Percentiles rank a stretch among this genome's conserved stretches.
These are phyloP conservation scores for Rhodofomes roseus DNA, from an alignment of 1,284 basidiomycete genomes.

Conservation along the genomic window DNA sequence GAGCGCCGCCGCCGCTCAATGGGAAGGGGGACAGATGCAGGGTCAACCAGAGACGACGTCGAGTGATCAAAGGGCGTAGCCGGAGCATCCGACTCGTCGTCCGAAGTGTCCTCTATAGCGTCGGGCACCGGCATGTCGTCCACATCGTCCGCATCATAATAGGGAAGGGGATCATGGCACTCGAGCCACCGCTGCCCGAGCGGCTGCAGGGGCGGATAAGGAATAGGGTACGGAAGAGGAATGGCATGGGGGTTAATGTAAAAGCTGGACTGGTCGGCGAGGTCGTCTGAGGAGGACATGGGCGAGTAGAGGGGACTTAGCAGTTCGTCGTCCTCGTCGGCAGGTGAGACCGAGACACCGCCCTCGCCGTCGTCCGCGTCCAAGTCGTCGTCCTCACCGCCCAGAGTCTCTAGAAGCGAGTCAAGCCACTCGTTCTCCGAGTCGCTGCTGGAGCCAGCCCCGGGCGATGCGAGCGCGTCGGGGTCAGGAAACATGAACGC, in stretches of 20 bases:
- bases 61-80: slow-evolving; percentile 47
- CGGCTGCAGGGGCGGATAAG: slow-evolving; percentile 62
- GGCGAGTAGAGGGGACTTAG: slow-evolving; percentile 60
- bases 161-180: slow-evolving; percentile 57
- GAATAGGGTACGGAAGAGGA: slow-evolving; percentile 55
- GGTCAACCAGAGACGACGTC: slow-evolving; percentile 39
- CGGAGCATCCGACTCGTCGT: slow-evolving; percentile 73
- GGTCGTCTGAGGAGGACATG: slow-evolving; percentile 70
- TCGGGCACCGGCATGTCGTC: slow-evolving; percentile 70
- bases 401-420: slow-evolving; percentile 67
- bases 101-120: slow-evolving; percentile 76
- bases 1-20: slow-evolving; percentile 44
- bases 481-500: slow-evolving; percentile 79
- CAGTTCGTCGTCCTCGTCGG: slow-evolving; percentile 43
- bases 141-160: slow-evolving; percentile 56
- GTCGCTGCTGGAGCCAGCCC: slow-evolving; percentile 32
- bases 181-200: slow-evolving; percentile 46
- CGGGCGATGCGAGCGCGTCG: slow-evolving; percentile 42
- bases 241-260: slow-evolving; percentile 47
- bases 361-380: slow-evolving; percentile 40
- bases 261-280: slow-evolving; percentile 42
- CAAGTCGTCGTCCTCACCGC: slow-evolving; percentile 51
- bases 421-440: slow-evolving; percentile 78
- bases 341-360: slow-evolving; percentile 41
- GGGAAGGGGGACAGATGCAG: slow-evolving; percentile 47